A percentile compares a stretch with the other conserved stretches of the same genome.
Evolutionary conservation across 2,329 filamentous ascomycete species (phyloP).

Genomic region (Fusarium kyushuense): DNA sequence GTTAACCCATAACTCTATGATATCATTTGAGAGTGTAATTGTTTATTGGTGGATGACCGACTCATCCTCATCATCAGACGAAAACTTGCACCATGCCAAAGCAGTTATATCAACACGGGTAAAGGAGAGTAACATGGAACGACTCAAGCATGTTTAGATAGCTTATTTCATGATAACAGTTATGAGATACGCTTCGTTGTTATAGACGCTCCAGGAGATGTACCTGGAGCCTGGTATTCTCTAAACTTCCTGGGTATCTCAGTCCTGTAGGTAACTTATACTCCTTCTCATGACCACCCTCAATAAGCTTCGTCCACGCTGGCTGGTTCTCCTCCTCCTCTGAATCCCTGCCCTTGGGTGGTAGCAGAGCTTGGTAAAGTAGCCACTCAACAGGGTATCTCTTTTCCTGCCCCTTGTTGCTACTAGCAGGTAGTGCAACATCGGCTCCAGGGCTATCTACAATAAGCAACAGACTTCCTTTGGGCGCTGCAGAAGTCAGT

Average conservation of each 20-base stretch:
- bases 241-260: conserved; percentile 11
- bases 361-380: conserved; percentile 10
- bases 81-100: no score
- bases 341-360: neutral
- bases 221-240: conserved; percentile 16
- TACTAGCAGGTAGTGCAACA: neutral
- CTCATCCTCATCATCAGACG: no score
- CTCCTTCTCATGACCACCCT: conserved; percentile 10
- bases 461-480: conserved; percentile 8
- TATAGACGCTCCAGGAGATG: neutral
- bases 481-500: neutral
- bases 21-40: no score
- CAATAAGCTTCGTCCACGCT: conserved; percentile 1
- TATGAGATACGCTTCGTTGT: neutral
- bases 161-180: neutral
- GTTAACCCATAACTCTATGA: no score
- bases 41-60: no score
- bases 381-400: conserved; percentile 18
- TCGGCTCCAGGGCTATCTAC: conserved; percentile 8
- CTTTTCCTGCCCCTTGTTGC: conserved; percentile 1
- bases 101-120: no score
- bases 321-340: neutral
- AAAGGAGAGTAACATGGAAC: neutral
- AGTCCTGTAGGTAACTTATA: conserved; percentile 1
- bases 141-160: neutral